phyloP scores from a whole-genome alignment of 345 rosid genomes.

The Melaleuca alternifolia region DNA sequence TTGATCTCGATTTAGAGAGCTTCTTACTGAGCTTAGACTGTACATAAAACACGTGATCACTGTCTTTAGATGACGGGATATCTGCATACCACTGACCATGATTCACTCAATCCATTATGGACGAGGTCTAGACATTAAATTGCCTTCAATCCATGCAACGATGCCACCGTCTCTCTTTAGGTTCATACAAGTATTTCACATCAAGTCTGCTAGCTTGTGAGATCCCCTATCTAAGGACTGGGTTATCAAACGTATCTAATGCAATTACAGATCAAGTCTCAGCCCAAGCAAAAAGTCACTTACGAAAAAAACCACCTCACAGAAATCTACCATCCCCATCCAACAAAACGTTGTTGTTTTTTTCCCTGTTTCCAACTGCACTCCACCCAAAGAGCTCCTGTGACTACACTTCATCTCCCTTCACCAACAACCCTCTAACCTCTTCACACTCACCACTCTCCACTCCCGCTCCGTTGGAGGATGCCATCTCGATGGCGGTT shows the following conservation, averaged over 20 bases:
- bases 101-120: neutral
- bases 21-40: neutral
- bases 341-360: neutral
- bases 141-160: neutral
- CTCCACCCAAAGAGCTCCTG: neutral
- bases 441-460: neutral
- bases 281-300: neutral
- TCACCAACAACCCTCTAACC: neutral
- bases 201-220: neutral
- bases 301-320: neutral
- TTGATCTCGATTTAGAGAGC: neutral
- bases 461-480: neutral
- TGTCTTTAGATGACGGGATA: neutral
- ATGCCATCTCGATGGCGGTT: constrained; percentile 30
- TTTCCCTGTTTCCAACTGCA: neutral
- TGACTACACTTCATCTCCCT: neutral
- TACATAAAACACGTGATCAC: neutral
- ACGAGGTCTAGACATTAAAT: neutral
- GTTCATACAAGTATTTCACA: neutral
- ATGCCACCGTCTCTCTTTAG: neutral
- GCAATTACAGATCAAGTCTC: neutral
- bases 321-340: neutral
- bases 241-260: neutral
- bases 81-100: neutral
- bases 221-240: neutral